phyloP scores from a whole-genome alignment of 2,329 filamentous ascomycete species.

The Pezicula neosporulosa region DNA sequence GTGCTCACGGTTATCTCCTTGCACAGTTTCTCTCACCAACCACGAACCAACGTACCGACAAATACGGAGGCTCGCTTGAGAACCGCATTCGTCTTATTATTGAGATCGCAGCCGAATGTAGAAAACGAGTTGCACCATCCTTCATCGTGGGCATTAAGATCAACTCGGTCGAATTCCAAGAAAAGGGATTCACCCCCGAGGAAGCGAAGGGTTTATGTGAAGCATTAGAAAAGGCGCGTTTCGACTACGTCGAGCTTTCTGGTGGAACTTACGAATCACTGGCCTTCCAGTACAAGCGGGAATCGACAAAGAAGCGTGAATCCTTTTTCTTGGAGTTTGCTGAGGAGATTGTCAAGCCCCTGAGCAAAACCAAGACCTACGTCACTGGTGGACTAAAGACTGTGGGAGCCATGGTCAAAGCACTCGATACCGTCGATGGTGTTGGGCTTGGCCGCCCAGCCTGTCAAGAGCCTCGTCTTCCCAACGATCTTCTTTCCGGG shows the following conservation, averaged over 20 bases:
- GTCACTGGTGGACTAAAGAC: conserved; percentile 63
- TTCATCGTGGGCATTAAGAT: conserved; percentile 54
- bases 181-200: conserved; percentile 51
- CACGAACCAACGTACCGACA: conserved; percentile 26
- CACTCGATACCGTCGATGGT: conserved; percentile 42
- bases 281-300: conserved; percentile 24
- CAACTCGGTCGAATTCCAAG: conserved; percentile 56
- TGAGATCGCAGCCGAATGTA: conserved; percentile 57
- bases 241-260: conserved; percentile 67
- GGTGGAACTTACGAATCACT: conserved; percentile 60
- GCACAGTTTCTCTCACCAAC: conserved; percentile 26
- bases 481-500: conserved; percentile 37
- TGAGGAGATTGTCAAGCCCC: conserved; percentile 41
- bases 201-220: conserved; percentile 53
- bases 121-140: conserved; percentile 29
- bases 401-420: conserved; percentile 45
- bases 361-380: conserved; percentile 43
- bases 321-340: conserved; percentile 69
- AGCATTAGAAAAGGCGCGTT: conserved; percentile 43
- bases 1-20: conserved; percentile 28
- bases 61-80: conserved; percentile 26
- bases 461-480: conserved; percentile 39
- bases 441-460: conserved; percentile 46
- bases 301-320: conserved; percentile 48
- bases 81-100: conserved; percentile 41